These are phyloP conservation scores for Syzygium jambos DNA, from an alignment of 345 rosid genomes.

Conservation along the genomic window DNA sequence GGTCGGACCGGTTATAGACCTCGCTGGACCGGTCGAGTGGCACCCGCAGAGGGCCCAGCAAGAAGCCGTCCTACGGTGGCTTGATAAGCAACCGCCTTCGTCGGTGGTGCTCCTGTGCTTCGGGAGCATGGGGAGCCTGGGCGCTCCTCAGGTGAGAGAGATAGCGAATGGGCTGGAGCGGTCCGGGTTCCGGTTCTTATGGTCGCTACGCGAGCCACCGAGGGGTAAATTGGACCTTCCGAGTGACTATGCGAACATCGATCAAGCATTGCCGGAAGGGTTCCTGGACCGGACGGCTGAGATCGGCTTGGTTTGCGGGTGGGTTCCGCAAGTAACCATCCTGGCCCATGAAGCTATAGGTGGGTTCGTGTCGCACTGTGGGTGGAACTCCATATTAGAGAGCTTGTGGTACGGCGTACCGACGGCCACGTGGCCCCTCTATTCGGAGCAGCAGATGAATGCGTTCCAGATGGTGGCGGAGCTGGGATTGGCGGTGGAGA, in stretches of 20 bases:
- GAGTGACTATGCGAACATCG: neutral
- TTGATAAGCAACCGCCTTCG: slow-evolving; percentile 16
- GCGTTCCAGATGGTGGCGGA: slow-evolving; percentile 11
- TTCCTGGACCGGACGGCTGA: slow-evolving; percentile 7
- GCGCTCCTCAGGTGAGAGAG: slow-evolving; percentile 4
- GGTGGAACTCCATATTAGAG: slow-evolving; percentile 17
- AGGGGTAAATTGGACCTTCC: neutral
- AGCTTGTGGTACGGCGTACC: slow-evolving; percentile 11
- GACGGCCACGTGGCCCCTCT: slow-evolving; percentile 10
- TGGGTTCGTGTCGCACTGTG: slow-evolving; percentile 15
- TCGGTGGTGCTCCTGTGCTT: slow-evolving; percentile 24
- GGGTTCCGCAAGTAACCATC: slow-evolving; percentile 12
- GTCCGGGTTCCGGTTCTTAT: slow-evolving; percentile 5
- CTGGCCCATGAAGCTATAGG: slow-evolving; percentile 4
- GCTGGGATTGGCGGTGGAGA: slow-evolving; percentile 7
- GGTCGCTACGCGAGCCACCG: slow-evolving; percentile 14
- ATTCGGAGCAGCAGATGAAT: slow-evolving; percentile 18
- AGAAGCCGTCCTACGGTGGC: slow-evolving; percentile 7
- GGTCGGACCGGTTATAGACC: slow-evolving; percentile 19
- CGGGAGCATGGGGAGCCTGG: slow-evolving; percentile 22
- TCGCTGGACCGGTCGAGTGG: slow-evolving; percentile 15
- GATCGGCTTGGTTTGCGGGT: slow-evolving; percentile 7
- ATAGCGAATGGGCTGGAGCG: slow-evolving; percentile 11
- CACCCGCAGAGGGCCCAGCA: slow-evolving; percentile 11
- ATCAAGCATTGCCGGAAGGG: slow-evolving; percentile 4